Base-by-base conservation (phyloP, 345 rosid species). In the Eucalyptus guilfoylei region DNA sequence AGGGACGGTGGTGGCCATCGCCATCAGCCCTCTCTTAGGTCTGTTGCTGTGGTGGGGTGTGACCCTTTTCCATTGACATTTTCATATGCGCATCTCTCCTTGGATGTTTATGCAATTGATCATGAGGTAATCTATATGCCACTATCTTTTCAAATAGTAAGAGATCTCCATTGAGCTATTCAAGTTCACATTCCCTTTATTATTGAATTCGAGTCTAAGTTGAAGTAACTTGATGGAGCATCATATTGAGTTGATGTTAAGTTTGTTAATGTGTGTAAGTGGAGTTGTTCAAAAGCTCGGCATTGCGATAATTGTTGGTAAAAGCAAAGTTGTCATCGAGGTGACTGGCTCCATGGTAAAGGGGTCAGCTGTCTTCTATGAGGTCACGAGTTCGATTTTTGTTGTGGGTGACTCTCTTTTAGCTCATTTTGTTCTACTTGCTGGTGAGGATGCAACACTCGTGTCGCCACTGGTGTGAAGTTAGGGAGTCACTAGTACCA, bases 401-500 rank as follows among this genome's bases (percentile, higher is more conserved):
- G 9, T 19, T 0, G 15, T 1, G 26, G 8, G 14, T 5, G 14
- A 72, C 23, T 72, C 8, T 34, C 81, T 72, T 72, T 37, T 34
- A 72, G 28, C 2, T 17, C 47, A 2, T 21, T 6, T 17, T 34
- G 83, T 37, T 19, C 83, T 17, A 37, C 9, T 72, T 72, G 45
- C 45, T 19, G 4, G 44, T 5, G 45, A 37, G 26, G 14, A 72
- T 10, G 81, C 8, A 72, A 23, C 26, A 19, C 81, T 2, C 4
- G 8, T 6, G 8, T 19, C 9, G 2, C 1, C 0, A 72, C 26
- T 21, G 28, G 28, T 37, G 83, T 1, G 5, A 7, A 37, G 28
- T 6, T 23, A 10, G 8, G 28, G 45, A 72, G 45, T 72, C 15
- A 11, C 28, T 72, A 72, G 47, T 72, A 7, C 23, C 2, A 2